Evolutionary conservation across 768 basidiomycete species (phyloP).

Genomic region (Leccinum subgranulosum): DNA sequence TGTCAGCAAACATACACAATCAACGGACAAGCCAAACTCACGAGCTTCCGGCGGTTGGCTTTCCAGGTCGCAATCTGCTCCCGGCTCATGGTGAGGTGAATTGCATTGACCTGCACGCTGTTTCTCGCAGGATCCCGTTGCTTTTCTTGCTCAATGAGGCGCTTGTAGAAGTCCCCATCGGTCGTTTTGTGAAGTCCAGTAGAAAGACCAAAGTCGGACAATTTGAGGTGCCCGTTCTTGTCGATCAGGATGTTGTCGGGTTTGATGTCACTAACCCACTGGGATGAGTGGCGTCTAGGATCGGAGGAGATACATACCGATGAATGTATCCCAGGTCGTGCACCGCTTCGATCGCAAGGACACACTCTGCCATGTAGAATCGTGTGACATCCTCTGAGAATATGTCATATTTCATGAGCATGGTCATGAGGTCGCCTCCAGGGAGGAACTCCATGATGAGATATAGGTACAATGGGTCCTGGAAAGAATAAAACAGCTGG

Average conservation of each 20-base stretch:
- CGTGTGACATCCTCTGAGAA: slow-evolving; percentile 98
- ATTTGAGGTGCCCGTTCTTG: slow-evolving; percentile 92
- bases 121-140: slow-evolving; percentile 72
- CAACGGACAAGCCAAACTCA: slow-evolving; percentile 31
- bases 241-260: slow-evolving; percentile 99
- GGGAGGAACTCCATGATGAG: slow-evolving; percentile 92
- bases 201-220: slow-evolving; percentile 97
- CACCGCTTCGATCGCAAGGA: slow-evolving; percentile 96
- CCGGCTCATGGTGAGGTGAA: slow-evolving; percentile 95
- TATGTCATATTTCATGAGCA: slow-evolving; percentile 99
- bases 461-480: slow-evolving; percentile 93
- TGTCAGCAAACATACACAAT: slow-evolving; percentile 2
- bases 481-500: slow-evolving; percentile 97
- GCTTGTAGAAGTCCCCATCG: slow-evolving; percentile 92
- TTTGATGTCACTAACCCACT: slow-evolving; percentile 82
- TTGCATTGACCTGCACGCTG: slow-evolving; percentile 96
- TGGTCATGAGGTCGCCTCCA: slow-evolving; percentile 99
- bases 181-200: slow-evolving; percentile 97
- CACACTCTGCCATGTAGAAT: slow-evolving; percentile 99
- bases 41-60: slow-evolving; percentile 93
- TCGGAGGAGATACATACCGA: slow-evolving; percentile 52
- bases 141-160: slow-evolving; percentile 76
- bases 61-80: slow-evolving; percentile 99
- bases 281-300: slow-evolving; percentile 1
- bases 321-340: slow-evolving; percentile 99